phyloP scores from a whole-genome alignment of 169 alveolate species.

The Ichthyophthirius multifiliis region DNA sequence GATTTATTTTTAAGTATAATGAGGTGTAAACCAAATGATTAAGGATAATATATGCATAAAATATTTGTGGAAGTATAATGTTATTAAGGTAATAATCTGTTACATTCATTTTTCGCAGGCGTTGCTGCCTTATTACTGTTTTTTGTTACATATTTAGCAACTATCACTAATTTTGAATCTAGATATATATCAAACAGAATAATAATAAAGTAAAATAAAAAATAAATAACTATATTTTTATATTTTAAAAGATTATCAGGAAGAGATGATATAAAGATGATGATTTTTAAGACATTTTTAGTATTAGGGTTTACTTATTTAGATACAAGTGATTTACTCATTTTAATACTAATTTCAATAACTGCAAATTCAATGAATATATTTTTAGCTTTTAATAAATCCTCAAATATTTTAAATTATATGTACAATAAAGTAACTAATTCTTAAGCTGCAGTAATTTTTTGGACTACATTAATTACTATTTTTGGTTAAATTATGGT shows the following conservation, averaged over 20 bases:
- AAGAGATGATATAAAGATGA: conserved; percentile 31
- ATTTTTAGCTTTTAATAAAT: conserved; percentile 27
- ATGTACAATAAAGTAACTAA: conserved; percentile 11
- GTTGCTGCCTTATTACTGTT: conserved; percentile 16
- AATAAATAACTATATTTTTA: not conserved
- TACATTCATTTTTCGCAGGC: conserved; percentile 27
- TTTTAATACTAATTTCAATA: conserved; percentile 17
- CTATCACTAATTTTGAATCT: conserved; percentile 30
- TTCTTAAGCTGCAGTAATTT: conserved; percentile 21
- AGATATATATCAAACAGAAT: conserved; percentile 22
- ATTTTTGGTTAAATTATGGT: conserved; percentile 33
- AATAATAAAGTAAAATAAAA: conserved; percentile 5
- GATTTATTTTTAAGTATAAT: conserved; percentile 17
- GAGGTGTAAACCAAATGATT: conserved; percentile 14
- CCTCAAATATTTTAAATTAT: conserved; percentile 16
- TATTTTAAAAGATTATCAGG: conserved; percentile 9
- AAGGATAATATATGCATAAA: not conserved
- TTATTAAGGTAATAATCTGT: conserved; percentile 31
- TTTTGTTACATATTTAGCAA: not conserved
- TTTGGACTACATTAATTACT: conserved; percentile 37
- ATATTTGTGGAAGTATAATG: conserved; percentile 14
- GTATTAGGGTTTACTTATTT: conserved; percentile 19
- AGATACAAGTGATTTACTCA: conserved; percentile 8
- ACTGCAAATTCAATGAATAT: not conserved
- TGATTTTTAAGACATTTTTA: conserved; percentile 14